These are phyloP conservation scores for Globisporangium yorkense DNA, from an alignment of 352 stramenopile species.

Conservation along the genomic window DNA sequence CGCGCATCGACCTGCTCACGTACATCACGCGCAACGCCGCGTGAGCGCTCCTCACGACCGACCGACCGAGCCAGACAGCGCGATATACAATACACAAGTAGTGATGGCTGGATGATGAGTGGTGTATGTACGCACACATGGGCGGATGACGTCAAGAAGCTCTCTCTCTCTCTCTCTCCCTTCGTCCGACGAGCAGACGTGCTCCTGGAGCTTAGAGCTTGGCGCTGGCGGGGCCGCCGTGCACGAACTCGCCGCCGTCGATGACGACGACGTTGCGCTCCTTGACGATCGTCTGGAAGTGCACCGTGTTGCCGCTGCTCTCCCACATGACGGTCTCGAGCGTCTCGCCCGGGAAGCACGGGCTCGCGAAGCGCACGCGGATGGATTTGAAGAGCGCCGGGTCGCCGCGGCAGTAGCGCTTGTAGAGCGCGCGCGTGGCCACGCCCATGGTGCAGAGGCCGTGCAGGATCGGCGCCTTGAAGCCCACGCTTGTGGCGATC, in stretches of 20 bases:
- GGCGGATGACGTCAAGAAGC: too few relatives aligned
- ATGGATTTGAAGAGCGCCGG: constrained; percentile 75
- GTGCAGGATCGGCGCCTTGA: constrained; percentile 89
- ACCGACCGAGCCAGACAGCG: not conserved
- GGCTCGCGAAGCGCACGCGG: constrained; percentile 84
- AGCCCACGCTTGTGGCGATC: constrained; percentile 70
- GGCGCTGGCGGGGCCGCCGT: constrained; percentile 12
- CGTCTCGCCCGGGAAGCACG: constrained; percentile 82
- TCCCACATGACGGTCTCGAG: constrained; percentile 85
- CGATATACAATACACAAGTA: constrained; percentile 9
- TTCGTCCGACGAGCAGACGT: too few relatives aligned
- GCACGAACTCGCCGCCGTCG: constrained; percentile 76
- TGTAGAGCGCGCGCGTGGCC: constrained; percentile 70
- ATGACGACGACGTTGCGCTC: constrained; percentile 74
- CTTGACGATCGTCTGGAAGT: constrained; percentile 72
- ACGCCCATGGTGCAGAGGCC: constrained; percentile 92
- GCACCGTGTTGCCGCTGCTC: constrained; percentile 31
- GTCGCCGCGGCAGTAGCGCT: constrained; percentile 70
- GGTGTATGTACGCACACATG: too few relatives aligned
- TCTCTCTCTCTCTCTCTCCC: too few relatives aligned
- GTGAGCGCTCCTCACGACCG: not conserved
- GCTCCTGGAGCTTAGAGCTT: constrained; percentile 8
- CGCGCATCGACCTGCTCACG: constrained; percentile 94
- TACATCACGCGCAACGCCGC: constrained; percentile 75
- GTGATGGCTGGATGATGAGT: too few relatives aligned